These are phyloP conservation scores for Linum trigynum DNA, from an alignment of 345 rosid species.

Conservation along the genomic window DNA sequence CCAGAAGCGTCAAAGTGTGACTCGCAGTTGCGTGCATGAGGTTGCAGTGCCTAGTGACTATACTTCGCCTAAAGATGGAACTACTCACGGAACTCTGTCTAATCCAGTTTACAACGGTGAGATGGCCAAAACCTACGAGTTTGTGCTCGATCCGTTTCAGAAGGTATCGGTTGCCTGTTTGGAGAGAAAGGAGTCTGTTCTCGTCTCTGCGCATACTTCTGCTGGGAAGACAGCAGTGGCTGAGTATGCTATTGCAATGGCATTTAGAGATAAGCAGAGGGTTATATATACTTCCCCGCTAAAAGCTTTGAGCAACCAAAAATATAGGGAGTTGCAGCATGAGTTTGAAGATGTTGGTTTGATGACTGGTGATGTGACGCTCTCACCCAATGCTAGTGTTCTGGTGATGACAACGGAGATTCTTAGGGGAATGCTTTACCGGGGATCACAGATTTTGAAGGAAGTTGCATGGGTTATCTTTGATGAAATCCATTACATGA, in stretches of 20 bases:
- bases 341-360: constrained; percentile 93
- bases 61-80: constrained; percentile 45
- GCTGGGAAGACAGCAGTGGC: constrained; percentile 99
- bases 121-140: constrained; percentile 69
- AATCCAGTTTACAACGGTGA: constrained; percentile 62
- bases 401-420: constrained; percentile 97
- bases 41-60: constrained; percentile 81
- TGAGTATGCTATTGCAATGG: constrained; percentile 97
- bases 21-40: constrained; percentile 83
- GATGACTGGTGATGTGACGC: constrained; percentile 98
- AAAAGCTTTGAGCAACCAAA: constrained; percentile 97
- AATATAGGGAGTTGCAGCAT: constrained; percentile 85
- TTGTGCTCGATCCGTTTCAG: constrained; percentile 88
- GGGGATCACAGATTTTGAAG: constrained; percentile 91
- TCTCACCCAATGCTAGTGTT: constrained; percentile 91
- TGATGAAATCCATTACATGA: constrained; percentile 98
- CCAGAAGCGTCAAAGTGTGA: constrained; percentile 38
- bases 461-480: constrained; percentile 99
- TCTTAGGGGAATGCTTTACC: constrained; percentile 89
- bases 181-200: constrained; percentile 85
- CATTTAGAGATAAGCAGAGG: constrained; percentile 88
- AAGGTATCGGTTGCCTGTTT: constrained; percentile 74
- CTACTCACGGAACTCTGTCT: constrained; percentile 54
- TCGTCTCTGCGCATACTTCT: constrained; percentile 95
- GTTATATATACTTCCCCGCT: constrained; percentile 92